A percentile compares a stretch with the other conserved stretches of the same genome.
Evolutionary conservation across 1,139 yeast genomes (phyloP).

Genomic region (Candida smagusa): DNA sequence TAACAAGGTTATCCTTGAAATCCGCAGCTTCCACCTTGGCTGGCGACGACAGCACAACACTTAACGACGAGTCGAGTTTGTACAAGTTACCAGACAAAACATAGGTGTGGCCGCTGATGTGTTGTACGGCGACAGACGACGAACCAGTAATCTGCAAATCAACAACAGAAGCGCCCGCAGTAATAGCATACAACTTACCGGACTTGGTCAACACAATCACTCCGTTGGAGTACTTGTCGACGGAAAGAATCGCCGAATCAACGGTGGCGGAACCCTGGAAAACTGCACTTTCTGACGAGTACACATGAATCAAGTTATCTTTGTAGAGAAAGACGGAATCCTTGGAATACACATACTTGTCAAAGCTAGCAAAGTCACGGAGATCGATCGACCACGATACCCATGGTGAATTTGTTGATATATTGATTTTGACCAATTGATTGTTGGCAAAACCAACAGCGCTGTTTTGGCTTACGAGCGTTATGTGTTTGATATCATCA

Average conservation of each 20-base stretch:
- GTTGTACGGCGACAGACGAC: constrained; percentile 6
- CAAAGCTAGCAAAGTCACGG: constrained; percentile 10
- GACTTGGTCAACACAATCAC: constrained; percentile 17
- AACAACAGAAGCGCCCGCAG: constrained; percentile 3
- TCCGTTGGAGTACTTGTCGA: constrained; percentile 17
- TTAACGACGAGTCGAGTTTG: constrained; percentile 9
- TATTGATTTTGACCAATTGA: constrained; percentile 24
- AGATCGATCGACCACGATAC: constrained; percentile 20
- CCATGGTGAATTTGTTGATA: constrained; percentile 1
- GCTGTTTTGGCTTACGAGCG: constrained; percentile 16
- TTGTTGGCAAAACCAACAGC: constrained; percentile 27
- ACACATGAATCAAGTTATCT: constrained; percentile 13
- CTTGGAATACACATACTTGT: constrained; percentile 8
- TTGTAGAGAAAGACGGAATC: constrained; percentile 16
- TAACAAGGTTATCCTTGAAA: constrained; percentile 19
- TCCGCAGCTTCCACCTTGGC: constrained; percentile 10
- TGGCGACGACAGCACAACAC: constrained; percentile 2
- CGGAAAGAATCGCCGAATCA: constrained; percentile 11
- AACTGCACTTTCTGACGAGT: constrained; percentile 18
- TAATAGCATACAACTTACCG: constrained; percentile 11
- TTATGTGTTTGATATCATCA: constrained; percentile 13
- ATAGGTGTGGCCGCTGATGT: constrained; percentile 14
- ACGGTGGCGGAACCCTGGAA: constrained; percentile 13
- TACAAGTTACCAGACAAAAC: constrained; percentile 10
- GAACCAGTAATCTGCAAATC: background rate